Base-by-base conservation (phyloP, 306 rosid species). In the Vicia faba region DNA sequence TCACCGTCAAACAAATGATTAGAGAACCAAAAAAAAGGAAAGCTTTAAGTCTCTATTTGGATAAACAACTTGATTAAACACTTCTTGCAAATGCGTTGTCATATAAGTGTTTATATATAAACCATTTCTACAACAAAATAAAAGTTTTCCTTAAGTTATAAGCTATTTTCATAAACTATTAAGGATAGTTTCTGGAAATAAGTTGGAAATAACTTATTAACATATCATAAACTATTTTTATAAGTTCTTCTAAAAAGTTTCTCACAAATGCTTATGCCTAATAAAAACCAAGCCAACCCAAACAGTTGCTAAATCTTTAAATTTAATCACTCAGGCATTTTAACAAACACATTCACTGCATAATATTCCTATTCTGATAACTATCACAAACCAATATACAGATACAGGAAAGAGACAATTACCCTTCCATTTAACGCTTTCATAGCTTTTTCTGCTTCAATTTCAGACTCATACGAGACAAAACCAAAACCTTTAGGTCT, bases 401-500 rank as follows among this genome's bases (percentile, higher is more conserved):
- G 25, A 38, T 16, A 20, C 51, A 28, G 11, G 18, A 8, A 48
- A 56, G 8, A 58, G 19, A 76, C 36, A 39, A n/a, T 68, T 89
- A 92, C 97, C 91, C 87, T 74, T 76, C 91, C 98, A 78, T 89
- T 77, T 91, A 92, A 73, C 73, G 86, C 77, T 61, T 87, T 80
- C 46, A 81, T 3, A 67, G 97, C 97, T 61, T 85, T 92, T 60
- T 73, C 69, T 5, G 95, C 97, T 38, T 85, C 86, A 28, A 31
- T 74, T 72, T 78, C 82, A 7, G 92, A 73, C 19, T 85, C 19
- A 56, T 59, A 92, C 7, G 92, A 68, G 10, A 92, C 92, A 70
- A 92, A 92, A 28, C 91, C 97, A 51, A 85, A 89, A n/a, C 97
- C 96, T 84, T 89, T 92, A 26, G 95, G 87, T 68, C 98, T 87